Evolutionary conservation across 2,329 filamentous ascomycete species (phyloP).

Genomic region (Trichoderma sp.): DNA sequence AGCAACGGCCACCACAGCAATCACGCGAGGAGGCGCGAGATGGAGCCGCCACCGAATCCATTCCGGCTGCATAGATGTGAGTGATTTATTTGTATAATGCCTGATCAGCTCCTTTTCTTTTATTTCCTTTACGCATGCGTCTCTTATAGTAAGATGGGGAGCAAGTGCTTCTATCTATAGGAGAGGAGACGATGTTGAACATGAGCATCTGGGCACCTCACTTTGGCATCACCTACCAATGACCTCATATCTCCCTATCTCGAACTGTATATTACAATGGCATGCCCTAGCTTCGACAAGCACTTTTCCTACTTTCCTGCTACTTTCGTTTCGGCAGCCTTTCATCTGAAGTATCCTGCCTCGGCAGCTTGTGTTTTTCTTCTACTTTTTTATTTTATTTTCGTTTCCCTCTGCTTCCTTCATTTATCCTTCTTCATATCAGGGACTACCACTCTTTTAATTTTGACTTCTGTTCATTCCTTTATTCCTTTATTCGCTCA

Average conservation of each 20-base stretch:
- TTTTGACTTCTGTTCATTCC: not conserved
- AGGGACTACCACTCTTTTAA: not conserved
- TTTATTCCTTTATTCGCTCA: not conserved
- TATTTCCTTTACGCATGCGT: not conserved
- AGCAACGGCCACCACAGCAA: constrained; percentile 18
- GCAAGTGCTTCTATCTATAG: not conserved
- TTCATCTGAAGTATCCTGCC: not conserved
- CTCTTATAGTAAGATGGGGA: not conserved
- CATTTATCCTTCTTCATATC: not conserved
- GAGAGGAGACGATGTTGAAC: no score
- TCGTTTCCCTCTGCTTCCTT: not conserved
- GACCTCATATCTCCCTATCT: not conserved
- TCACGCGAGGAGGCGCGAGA: not conserved
- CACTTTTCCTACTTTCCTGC: not conserved
- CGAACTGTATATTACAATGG: not conserved
- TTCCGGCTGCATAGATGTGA: constrained; percentile 43
- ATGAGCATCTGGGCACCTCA: not conserved
- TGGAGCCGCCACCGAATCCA: constrained; percentile 37
- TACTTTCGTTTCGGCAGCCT: not conserved
- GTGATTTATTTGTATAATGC: constrained; percentile 23
- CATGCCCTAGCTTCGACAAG: not conserved
- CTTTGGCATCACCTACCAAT: not conserved
- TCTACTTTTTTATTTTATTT: not conserved
- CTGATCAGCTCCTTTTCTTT: not conserved
- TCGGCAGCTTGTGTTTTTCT: not conserved